Evolutionary conservation across 768 basidiomycete species (phyloP), one percentile per base, ranked within the genome.

Genomic region (Russula brevipes): DNA sequence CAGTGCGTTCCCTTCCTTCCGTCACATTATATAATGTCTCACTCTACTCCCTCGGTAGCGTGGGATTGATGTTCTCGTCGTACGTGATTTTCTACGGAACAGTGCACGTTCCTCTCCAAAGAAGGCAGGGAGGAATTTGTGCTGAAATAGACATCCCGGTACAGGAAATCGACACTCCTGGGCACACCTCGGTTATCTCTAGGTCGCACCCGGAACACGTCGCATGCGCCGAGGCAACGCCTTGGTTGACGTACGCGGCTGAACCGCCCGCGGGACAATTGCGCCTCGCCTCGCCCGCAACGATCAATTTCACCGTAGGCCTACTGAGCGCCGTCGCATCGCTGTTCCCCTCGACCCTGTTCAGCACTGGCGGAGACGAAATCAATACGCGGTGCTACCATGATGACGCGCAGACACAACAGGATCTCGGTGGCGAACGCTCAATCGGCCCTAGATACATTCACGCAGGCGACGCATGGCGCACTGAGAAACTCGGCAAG

Each of bases 181-280:
- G 91, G 0, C 93, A 94, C 72, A 90, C 90, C 2, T 78, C 86
- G 0, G 74, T 79, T 36, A 86, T 94, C 44, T 79, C 79, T 2
- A 67, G 75, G 8, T 79, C 87, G 0, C 82, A 89, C 69, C 91
- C 92, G 0, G 87, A 92, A 36, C 82, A 84, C 60, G 72, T 94
- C 44, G 91, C 90, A 1, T 93, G 92, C 68, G 71, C 76, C 16
- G 72, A 79, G 16, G 78, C 77, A 2, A 72, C 77, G 2, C 87
- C 86, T 0, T 88, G 88, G 86, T 17, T 74, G 0, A 74, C 72
- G 5, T 89, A 82, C 60, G 88, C 88, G 6, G 80, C 76, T 66
- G 87, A 93, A 65, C 91, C 92, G 1, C 92, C 91, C 0, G 82
- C 91, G 0, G 92, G 92, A 0, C 91, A 94, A 70, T 82, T 94